These are phyloP conservation scores for Yarrowia divulgata DNA, from an alignment of 805 yeast species.

Conservation along the genomic window DNA sequence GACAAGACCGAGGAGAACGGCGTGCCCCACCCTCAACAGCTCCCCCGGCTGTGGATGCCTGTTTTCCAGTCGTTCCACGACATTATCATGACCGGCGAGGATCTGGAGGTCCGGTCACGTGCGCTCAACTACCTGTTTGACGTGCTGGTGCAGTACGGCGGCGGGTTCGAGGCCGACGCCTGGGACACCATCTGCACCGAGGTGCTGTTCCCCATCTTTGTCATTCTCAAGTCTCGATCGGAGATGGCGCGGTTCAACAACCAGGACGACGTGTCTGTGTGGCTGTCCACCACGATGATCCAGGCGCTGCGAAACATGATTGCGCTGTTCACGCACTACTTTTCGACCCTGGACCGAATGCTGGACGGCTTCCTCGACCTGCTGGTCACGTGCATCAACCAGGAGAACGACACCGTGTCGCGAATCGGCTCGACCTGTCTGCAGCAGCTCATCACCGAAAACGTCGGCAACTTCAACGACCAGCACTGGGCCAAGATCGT, in stretches of 20 bases:
- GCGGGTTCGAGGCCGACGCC: constrained; percentile 70
- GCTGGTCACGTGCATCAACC: constrained; percentile 87
- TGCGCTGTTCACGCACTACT: constrained; percentile 81
- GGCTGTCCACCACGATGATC: constrained; percentile 95
- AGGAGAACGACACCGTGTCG: constrained; percentile 95
- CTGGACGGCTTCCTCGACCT: constrained; percentile 80
- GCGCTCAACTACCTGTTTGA: constrained; percentile 86
- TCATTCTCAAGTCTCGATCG: constrained; percentile 77
- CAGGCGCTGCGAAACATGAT: constrained; percentile 93
- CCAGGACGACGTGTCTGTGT: constrained; percentile 88
- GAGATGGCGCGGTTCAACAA: constrained; percentile 68
- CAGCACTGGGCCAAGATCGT: constrained; percentile 80
- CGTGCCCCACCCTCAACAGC: constrained; percentile 40
- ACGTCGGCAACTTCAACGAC: constrained; percentile 65
- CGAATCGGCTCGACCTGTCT: constrained; percentile 92
- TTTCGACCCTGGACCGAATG: constrained; percentile 74
- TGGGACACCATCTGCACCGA: constrained; percentile 85
- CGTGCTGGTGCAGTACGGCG: constrained; percentile 78
- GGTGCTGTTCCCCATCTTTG: constrained; percentile 88
- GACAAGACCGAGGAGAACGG: constrained; percentile 46
- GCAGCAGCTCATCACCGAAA: constrained; percentile 78
- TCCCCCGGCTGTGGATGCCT: constrained; percentile 75
- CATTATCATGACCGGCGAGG: constrained; percentile 91
- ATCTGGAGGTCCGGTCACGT: constrained; percentile 89
- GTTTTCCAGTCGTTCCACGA: constrained; percentile 84